Conservation (phyloP, 352 stramenopile genomes). For the Poterioochromonas sp. region DNA sequence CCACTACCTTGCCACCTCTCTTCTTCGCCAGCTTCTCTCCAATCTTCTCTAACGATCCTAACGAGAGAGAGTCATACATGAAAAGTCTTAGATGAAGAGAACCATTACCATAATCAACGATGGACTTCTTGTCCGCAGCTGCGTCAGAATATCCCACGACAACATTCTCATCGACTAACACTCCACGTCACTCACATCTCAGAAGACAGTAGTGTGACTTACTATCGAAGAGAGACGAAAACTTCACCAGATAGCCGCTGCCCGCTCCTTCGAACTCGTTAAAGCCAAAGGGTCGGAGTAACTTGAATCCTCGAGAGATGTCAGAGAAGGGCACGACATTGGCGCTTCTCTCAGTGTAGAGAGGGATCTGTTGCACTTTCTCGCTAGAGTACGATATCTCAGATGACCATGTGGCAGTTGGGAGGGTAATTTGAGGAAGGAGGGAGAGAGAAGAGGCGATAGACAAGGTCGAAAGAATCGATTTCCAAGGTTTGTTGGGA, state of each 20-base stretch:
- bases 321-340: background rate
- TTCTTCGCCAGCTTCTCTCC: background rate
- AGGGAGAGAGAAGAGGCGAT: too few relatives aligned
- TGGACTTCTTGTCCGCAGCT: background rate
- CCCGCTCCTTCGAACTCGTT: background rate
- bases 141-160: background rate
- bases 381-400: too few relatives aligned
- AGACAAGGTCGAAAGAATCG: too few relatives aligned
- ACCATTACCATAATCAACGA: background rate
- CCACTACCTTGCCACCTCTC: background rate
- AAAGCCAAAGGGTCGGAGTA: background rate
- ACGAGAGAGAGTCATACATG: background rate
- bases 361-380: background rate
- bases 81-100: background rate
- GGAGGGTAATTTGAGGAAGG: too few relatives aligned
- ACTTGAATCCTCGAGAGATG: background rate
- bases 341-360: background rate
- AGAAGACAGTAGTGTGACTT: background rate
- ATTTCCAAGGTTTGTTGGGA: too few relatives aligned
- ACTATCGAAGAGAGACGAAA: background rate
- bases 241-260: background rate
- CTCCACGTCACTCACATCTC: too few relatives aligned
- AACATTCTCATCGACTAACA: conserved; percentile 1
- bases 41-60: background rate
- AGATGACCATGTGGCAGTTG: too few relatives aligned